Evolutionary conservation across 2,329 filamentous ascomycete species (phyloP).

Genomic region (Colletotrichum falcatum): DNA sequence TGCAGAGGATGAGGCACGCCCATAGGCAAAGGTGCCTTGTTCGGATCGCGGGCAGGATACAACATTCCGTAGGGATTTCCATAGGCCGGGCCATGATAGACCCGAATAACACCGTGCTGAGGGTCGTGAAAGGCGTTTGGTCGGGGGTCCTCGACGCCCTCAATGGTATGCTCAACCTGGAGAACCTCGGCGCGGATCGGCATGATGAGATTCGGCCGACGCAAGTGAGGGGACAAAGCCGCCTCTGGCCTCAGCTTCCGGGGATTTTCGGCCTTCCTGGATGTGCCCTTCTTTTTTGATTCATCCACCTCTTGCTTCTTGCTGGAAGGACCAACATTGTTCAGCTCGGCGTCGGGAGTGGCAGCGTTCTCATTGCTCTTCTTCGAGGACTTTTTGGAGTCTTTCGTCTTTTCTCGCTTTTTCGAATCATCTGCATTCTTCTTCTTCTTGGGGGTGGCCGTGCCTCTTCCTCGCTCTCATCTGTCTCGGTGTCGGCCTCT

Average conservation of each 20-base stretch:
- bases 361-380: slow-evolving; percentile 20
- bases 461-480: slow-evolving; percentile 42
- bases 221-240: slow-evolving; percentile 48
- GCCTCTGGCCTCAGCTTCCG: slow-evolving; percentile 44
- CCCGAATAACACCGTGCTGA: slow-evolving; percentile 63
- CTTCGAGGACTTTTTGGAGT: slow-evolving; percentile 36
- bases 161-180: slow-evolving; percentile 67
- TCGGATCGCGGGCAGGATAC: slow-evolving; percentile 57
- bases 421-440: slow-evolving; percentile 18
- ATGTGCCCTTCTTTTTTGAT: slow-evolving; percentile 28
- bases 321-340: slow-evolving; percentile 28
- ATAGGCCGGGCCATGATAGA: slow-evolving; percentile 69
- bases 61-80: slow-evolving; percentile 61
- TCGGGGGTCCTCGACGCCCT: slow-evolving; percentile 63
- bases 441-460: slow-evolving; percentile 21
- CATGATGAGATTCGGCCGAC: slow-evolving; percentile 59
- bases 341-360: neutral
- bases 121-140: slow-evolving; percentile 71
- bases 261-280: slow-evolving; percentile 34
- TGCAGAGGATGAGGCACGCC: slow-evolving; percentile 58
- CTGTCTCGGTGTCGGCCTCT: slow-evolving; percentile 44
- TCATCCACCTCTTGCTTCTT: slow-evolving; percentile 15
- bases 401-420: slow-evolving; percentile 32
- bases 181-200: slow-evolving; percentile 62
- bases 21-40: slow-evolving; percentile 51